Conservation (phyloP, 805 yeast genomes). For the Starmerella tilneyi region DNA sequence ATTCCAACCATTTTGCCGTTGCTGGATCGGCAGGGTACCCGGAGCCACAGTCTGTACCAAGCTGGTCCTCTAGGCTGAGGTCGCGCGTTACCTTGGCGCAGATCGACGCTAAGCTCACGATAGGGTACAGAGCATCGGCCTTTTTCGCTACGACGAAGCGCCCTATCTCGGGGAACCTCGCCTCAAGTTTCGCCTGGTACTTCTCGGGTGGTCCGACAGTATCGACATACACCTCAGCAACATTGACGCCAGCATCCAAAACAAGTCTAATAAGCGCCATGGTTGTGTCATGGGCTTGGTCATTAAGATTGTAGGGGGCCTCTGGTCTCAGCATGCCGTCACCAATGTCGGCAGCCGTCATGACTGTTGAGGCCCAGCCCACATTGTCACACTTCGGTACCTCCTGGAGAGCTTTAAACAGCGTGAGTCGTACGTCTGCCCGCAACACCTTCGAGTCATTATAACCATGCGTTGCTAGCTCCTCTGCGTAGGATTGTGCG, state of each 20-base stretch:
- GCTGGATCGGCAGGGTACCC: slow-evolving; percentile 93
- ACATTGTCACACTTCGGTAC: slow-evolving; percentile 36
- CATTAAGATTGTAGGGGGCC: slow-evolving; percentile 70
- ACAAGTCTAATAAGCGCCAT: slow-evolving; percentile 64
- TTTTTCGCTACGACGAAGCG: slow-evolving; percentile 80
- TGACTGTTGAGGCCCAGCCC: slow-evolving; percentile 80
- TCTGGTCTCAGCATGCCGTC: slow-evolving; percentile 71
- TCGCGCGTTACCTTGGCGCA: slow-evolving; percentile 97
- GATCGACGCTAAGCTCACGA: slow-evolving; percentile 88
- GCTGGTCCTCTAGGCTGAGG: slow-evolving; percentile 36
- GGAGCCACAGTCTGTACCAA: slow-evolving; percentile 52
- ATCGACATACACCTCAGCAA: slow-evolving; percentile 74
- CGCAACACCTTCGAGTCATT: slow-evolving; percentile 87
- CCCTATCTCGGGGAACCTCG: slow-evolving; percentile 51
- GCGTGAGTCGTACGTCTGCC: slow-evolving; percentile 52
- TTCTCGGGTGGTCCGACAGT: slow-evolving; percentile 92
- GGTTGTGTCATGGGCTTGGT: slow-evolving; percentile 94
- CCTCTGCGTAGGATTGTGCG: slow-evolving; percentile 39
- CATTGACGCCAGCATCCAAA: slow-evolving; percentile 47
- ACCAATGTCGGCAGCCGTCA: slow-evolving; percentile 80
- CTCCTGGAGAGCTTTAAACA: slow-evolving; percentile 35
- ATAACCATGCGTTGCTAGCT: slow-evolving; percentile 59
- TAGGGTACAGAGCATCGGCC: slow-evolving; percentile 86
- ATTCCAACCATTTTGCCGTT: slow-evolving; percentile 65
- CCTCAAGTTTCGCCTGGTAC: slow-evolving; percentile 65